Percentiles rank a stretch among this genome's conserved stretches.
phyloP scores from a whole-genome alignment of 768 basidiomycete genomes.

The Pluteus cervinus region DNA sequence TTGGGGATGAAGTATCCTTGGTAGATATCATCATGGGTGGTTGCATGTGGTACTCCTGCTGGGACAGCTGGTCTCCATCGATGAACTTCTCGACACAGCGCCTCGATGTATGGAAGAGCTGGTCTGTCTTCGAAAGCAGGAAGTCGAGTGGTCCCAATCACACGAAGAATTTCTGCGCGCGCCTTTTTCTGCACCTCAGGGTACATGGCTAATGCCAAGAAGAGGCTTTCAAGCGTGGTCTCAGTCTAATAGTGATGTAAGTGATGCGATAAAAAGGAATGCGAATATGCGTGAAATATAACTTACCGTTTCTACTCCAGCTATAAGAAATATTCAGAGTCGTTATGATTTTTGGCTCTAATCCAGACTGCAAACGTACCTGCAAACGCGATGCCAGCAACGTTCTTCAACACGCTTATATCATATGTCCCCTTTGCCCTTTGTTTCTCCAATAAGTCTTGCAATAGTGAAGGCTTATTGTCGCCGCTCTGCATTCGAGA shows the following conservation, averaged over 20 bases:
- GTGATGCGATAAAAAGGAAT: conserved; percentile 6
- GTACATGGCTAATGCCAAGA: conserved; percentile 32
- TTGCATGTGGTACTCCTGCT: conserved; percentile 22
- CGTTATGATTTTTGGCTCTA: too few species aligned
- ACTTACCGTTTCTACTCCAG: conserved; percentile 24
- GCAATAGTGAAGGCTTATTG: neutral
- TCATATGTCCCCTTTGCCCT: neutral
- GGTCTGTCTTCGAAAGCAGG: conserved; percentile 25
- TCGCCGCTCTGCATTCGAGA: conserved; percentile 6
- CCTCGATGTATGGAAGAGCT: conserved; percentile 29
- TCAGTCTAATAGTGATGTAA: conserved; percentile 18
- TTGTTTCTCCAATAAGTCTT: neutral
- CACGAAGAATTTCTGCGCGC: conserved; percentile 34
- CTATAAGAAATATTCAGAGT: too few species aligned
- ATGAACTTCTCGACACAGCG: conserved; percentile 24
- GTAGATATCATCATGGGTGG: conserved; percentile 33
- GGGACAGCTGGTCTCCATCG: conserved; percentile 15
- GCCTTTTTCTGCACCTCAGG: conserved; percentile 29
- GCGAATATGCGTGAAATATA: neutral
- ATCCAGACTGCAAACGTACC: neutral
- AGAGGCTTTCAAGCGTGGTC: conserved; percentile 23
- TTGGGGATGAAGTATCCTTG: conserved; percentile 28
- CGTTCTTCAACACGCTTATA: neutral
- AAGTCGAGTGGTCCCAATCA: conserved; percentile 27
- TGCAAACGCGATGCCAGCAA: neutral